Evolutionary conservation across 805 yeast genomes (phyloP), one percentile per base, ranked within the genome.

Genomic region (Suhomyces emberorum): DNA sequence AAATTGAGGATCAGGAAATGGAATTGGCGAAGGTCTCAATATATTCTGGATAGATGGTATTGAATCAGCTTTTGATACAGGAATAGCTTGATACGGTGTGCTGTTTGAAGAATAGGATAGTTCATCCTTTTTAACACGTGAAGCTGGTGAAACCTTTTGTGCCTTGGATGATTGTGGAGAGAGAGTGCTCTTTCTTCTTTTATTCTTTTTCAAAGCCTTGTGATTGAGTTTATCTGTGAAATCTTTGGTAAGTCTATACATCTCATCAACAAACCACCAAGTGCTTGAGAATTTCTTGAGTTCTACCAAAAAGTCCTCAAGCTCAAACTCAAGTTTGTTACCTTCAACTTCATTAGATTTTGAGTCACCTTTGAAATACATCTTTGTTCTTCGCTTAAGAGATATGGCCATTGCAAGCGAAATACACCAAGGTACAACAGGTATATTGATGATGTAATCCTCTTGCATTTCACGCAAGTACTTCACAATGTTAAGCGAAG

Each of bases 251-350:
- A 56, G 37, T 25, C 45, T 41, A 28, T 49, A 46, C 21, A 57
- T 49, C 34, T 58, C 63, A 30, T 58, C 62, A 7, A 57, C 55
- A 9, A 57, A 44, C 52, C 53, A 51, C 63, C 63, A 59, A 14
- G 47, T 43, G 5, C 37, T 22, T 12, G 47, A 18, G 40, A 49
- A 54, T 30, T 49, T 44, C 15, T 51, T 51, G 23, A 60, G 43
- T 20, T 41, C 52, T 3, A 9, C 18, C 18, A 60, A 32, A 34
- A 47, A 51, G 18, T 50, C 54, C 31, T 52, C 48, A 22, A 52
- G 38, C 8, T 42, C 44, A 25, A 37, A 51, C 8, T 32, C 30
- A 15, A 25, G 32, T 35, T 21, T 16, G 15, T 23, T 30, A n/a
- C 22, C 12, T 7, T 7, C 8, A 3, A 17, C 30, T 11, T 27